Base-by-base conservation (phyloP, 805 yeast genomes). In the Saccharomycopsis javanensis region DNA sequence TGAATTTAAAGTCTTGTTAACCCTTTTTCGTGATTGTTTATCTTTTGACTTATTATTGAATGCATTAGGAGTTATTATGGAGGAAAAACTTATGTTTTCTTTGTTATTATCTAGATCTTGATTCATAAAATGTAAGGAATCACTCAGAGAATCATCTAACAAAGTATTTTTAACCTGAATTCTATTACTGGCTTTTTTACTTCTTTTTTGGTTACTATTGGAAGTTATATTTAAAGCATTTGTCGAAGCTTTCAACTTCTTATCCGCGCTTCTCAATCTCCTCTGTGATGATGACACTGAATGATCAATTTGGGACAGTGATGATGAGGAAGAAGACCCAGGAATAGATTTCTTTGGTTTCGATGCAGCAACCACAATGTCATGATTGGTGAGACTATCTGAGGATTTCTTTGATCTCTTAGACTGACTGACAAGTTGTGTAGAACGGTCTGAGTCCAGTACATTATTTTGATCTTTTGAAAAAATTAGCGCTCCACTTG, bases 61-160 rank as follows among this genome's bases (percentile, higher is more conserved):
- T 23, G n/a, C 6, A 2, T 34, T 30, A 13, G 42, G 42, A 13
- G 18, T 27, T 4, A 42, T 13, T 13, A 42, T n/a, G 7, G 48
- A 42, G 2, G 48, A 42, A 25, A 42, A 42, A 23, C 48, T 30
- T 45, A 55, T 30, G 16, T 55, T 55, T 30, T 55, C 58, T 23
- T 55, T 55, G 27, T 55, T 55, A 25, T 18, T 16, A 8, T 51
- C 54, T 15, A 52, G 28, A 25, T 45, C 51, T 20, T 48, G 48
- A 5, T 27, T 33, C 6, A 54, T 18, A 48, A 57, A 57, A 6
- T 45, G 18, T 18, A 59, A 55, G 5, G 62, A 57, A n/a, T 59
- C 62, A 20, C 38, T 48, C 57, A 55, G 57, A 25, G 35, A 50
- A 50, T 59, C 62, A 55, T 59, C 62, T 4, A 59, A 46, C 34